Base-by-base conservation (phyloP, 805 yeast genomes). In the Kodamaea kakaduensis region DNA sequence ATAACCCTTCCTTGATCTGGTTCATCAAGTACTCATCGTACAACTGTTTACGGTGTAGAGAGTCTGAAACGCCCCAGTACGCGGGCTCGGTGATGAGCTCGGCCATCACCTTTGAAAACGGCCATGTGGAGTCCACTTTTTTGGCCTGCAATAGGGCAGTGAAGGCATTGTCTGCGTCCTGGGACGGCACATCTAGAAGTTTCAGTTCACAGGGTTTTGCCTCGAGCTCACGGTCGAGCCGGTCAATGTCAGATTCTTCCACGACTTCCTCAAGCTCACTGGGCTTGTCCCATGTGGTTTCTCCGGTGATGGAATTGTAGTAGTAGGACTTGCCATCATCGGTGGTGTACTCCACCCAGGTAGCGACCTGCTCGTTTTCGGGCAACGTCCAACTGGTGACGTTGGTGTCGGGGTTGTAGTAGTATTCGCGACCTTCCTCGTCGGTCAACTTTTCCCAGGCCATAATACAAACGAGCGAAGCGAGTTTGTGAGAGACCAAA, bases 381-480 rank as follows among this genome's bases (percentile, higher is more conserved):
- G 96, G 96, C 44, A 78, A 77, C 17, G 83, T 85, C 95, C 96
- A 87, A 33, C 80, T 76, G 0, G 96, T 78, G 44, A 77, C 77
- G 32, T 77, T 73, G 0, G 90, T 81, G 17, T 53, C 68, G 0
- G 73, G 35, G 44, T 88, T 78, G 55, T 77, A 85, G 58, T 82
- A 88, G 59, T 88, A 89, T 1, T 66, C 62, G 32, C 80, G 67
- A 0, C 94, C 93, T 34, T 76, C 76, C 9, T 73, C 75, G 46
- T 82, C 85, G 24, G 63, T 63, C 9, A 75, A 71, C 41, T 76
- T 75, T 49, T 73, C 76, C 96, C 96, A 88, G 10, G 27, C 17
- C 31, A 25, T 23, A n/a, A n/a, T n/a, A n/a, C n/a, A n/a, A n/a
- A n/a, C n/a, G n/a, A n/a, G n/a, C n/a, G n/a, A n/a, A n/a, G n/a